Evolutionary conservation across 768 basidiomycete genomes (phyloP).

Genomic region (Kwoniella bestiolae): DNA sequence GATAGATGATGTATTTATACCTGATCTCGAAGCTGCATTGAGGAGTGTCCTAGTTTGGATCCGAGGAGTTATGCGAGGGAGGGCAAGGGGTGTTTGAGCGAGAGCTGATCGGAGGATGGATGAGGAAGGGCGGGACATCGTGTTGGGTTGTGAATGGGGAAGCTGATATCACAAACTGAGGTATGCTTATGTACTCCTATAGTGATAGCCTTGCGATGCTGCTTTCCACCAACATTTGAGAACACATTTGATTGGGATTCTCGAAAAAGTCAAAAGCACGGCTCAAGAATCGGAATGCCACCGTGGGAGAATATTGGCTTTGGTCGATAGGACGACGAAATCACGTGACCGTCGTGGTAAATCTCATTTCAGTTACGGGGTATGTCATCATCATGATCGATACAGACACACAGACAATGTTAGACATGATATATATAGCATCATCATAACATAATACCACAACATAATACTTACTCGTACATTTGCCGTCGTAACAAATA

Average conservation of each 20-base stretch:
- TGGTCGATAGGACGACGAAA: no score
- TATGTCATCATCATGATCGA: neutral
- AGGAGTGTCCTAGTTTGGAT: neutral
- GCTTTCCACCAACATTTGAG: neutral
- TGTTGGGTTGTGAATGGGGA: neutral
- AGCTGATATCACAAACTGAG: no score
- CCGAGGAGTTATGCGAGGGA: neutral
- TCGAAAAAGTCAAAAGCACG: constrained; percentile 20
- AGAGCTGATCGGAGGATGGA: constrained; percentile 21
- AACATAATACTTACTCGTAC: no score
- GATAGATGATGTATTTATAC: constrained; percentile 34
- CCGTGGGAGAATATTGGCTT: constrained; percentile 22
- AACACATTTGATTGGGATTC: neutral
- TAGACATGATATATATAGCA: no score
- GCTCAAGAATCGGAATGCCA: neutral
- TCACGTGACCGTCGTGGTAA: neutral
- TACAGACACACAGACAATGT: no score
- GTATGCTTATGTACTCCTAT: no score
- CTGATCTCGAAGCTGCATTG: constrained; percentile 16
- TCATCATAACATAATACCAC: no score
- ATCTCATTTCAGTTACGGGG: neutral
- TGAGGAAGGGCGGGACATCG: constrained; percentile 10
- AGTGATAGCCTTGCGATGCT: no score
- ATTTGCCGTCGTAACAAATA: no score
- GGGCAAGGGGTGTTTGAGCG: neutral